Conservation (phyloP, 2,329 filamentous ascomycete species). For the Dothistroma pini region DNA sequence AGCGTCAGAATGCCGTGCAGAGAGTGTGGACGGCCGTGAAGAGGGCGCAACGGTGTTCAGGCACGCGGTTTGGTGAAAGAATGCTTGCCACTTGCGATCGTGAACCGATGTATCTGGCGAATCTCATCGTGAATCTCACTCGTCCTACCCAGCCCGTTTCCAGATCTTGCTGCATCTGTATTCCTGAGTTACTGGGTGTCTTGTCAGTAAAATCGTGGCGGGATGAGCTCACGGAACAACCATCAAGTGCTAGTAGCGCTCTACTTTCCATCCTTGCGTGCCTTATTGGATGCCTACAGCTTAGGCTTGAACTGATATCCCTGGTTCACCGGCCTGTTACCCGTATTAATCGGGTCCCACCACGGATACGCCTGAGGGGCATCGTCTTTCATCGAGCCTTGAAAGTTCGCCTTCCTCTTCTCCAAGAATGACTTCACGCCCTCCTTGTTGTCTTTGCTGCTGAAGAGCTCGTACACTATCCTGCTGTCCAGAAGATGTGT, state of each 20-base stretch:
- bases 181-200: no score
- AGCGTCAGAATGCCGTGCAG: no score
- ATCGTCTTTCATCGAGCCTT: slow-evolving; percentile 58
- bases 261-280: not conserved
- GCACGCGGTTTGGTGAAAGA: no score
- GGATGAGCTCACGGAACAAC: not conserved
- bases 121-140: no score
- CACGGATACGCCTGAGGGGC: slow-evolving; percentile 61
- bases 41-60: no score
- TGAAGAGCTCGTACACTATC: slow-evolving; percentile 60
- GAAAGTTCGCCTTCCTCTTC: slow-evolving; percentile 63
- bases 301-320: slow-evolving; percentile 28
- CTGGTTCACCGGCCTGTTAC: slow-evolving; percentile 37
- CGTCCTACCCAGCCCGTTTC: no score
- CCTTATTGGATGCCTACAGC: slow-evolving; percentile 15
- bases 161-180: no score
- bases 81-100: no score
- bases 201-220: not conserved
- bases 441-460: slow-evolving; percentile 61
- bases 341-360: slow-evolving; percentile 58
- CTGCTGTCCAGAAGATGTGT: slow-evolving; percentile 67
- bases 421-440: slow-evolving; percentile 66
- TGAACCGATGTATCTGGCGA: no score
- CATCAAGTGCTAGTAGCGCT: not conserved
- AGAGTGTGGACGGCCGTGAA: no score